Percentiles rank a stretch among this genome's conserved stretches.
These are phyloP conservation scores for Piper betle DNA, from an alignment of 164 flowering plant species.

Conservation along the genomic window DNA sequence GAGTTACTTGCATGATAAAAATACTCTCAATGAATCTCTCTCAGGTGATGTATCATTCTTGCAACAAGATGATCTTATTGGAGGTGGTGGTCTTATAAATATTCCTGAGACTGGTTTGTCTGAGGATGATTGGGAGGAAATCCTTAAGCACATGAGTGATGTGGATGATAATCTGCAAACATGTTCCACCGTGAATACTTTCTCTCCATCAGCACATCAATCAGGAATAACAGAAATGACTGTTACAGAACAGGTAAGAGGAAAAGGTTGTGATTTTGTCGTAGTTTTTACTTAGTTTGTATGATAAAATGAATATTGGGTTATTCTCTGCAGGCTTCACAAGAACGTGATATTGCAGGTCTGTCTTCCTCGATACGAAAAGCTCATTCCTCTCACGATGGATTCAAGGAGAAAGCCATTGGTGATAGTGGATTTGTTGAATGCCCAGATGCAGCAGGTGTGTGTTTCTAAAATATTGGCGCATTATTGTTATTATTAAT, in stretches of 20 bases:
- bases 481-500: too few species aligned
- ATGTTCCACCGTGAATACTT: background rate
- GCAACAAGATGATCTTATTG: background rate
- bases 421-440: background rate
- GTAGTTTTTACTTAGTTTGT: background rate
- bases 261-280: background rate
- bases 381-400: background rate
- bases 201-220: background rate
- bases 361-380: background rate
- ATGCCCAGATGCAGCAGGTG: background rate
- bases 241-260: background rate
- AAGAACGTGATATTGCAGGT: constrained; percentile 1
- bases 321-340: background rate
- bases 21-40: background rate
- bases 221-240: background rate
- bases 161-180: background rate
- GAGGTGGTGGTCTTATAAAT: background rate
- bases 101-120: background rate
- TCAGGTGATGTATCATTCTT: background rate
- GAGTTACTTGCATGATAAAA: background rate
- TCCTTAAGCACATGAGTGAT: background rate
- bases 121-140: background rate
- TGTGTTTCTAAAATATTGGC: too few species aligned
- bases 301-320: background rate
- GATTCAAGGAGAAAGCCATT: background rate